Evolutionary conservation across 2,329 filamentous ascomycete genomes (phyloP), one percentile per base, ranked within the genome.

Genomic region (Nothophaeocryptopus gaeumannii): DNA sequence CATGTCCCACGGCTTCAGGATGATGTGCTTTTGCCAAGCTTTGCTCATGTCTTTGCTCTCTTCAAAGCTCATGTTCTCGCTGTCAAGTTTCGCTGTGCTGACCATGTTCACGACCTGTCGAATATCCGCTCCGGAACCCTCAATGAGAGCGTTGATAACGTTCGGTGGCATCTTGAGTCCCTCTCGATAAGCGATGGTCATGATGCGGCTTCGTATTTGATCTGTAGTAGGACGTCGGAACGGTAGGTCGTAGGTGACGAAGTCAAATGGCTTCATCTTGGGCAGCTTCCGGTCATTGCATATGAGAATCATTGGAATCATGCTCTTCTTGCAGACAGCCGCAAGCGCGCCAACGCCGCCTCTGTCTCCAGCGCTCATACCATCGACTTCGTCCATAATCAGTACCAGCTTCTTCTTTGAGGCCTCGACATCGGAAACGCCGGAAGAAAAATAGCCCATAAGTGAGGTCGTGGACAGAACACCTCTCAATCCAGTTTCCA

Each of bases 31-130:
- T 75, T 99, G 89, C 93, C 93, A 99, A 1, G 89, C 86, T 72
- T 96, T 96, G 5, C 89, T 89, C 92, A 99, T 96, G 47, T 86
- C 78, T 70, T 96, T 96, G 64, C 88, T 84, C 66, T 95, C 79
- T 62, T 95, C 87, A 62, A 83, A 97, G 63, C 86, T 82, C 80
- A 97, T 86, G 11, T 80, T 80, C 14, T 78, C 77, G 64, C 89
- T 84, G 60, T 96, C 92, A 5, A 99, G 78, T 69, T 96, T 97
- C 41, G 90, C 87, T 0, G 93, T 95, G 0, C 90, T 89, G 47
- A 99, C 79, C 93, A 99, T 99, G 73, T 99, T 99, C 72, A 99
- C 93, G 54, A 97, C 91, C 70, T 97, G 93, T 34, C 93, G 85
- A 56, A 99, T 99, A 67, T 99, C 93, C 48, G 93, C 89, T 70